phyloP scores from a whole-genome alignment of 2,329 filamentous ascomycete species.

The Colletotrichum sansevieriae region DNA sequence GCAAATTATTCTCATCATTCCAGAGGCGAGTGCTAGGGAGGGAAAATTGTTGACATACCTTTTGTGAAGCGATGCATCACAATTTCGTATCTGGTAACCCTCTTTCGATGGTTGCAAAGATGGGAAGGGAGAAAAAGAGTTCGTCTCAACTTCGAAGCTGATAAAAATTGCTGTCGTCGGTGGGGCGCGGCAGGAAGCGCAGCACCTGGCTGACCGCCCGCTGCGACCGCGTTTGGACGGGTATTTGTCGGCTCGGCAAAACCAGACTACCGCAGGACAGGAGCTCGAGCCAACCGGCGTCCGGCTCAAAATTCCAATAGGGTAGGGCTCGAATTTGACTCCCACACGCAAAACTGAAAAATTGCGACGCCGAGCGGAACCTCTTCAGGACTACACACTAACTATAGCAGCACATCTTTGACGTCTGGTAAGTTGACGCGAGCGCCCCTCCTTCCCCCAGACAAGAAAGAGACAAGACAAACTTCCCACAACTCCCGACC shows the following conservation, averaged over 20 bases:
- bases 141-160: slow-evolving; percentile 3
- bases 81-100: neutral
- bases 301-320: neutral
- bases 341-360: slow-evolving; percentile 32
- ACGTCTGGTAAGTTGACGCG: slow-evolving; percentile 42
- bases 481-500: slow-evolving; percentile 45
- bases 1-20: slow-evolving; percentile 98
- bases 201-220: slow-evolving; percentile 3
- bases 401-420: slow-evolving; percentile 41
- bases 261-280: slow-evolving; percentile 7
- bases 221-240: neutral
- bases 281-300: neutral
- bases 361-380: slow-evolving; percentile 30
- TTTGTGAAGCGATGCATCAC: neutral
- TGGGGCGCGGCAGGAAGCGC: slow-evolving; percentile 27
- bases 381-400: slow-evolving; percentile 29
- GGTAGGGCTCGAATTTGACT: slow-evolving; percentile 23
- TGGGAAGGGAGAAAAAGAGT: neutral
- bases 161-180: slow-evolving; percentile 32
- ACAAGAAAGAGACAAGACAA: slow-evolving; percentile 37
- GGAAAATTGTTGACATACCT: slow-evolving; percentile 44
- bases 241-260: slow-evolving; percentile 27
- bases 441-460: slow-evolving; percentile 40
- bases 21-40: slow-evolving; percentile 42
- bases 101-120: slow-evolving; percentile 15